A percentile compares a stretch with the other conserved stretches of the same genome.
These are phyloP conservation scores for Pseudocohnilembus persalinus DNA, from an alignment of 169 alveolate genomes.

Conservation along the genomic window DNA sequence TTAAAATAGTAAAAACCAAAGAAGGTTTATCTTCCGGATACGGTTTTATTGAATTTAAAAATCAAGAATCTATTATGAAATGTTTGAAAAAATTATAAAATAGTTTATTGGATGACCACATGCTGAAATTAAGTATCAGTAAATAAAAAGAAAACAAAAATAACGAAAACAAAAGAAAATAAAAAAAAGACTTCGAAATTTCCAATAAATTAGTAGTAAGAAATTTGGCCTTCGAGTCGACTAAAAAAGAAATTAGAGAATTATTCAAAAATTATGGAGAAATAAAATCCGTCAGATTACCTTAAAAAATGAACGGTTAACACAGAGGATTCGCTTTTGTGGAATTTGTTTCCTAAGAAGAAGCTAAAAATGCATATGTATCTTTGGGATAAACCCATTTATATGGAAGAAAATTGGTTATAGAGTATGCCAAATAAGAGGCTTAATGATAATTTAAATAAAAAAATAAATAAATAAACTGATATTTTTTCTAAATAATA, in stretches of 20 bases:
- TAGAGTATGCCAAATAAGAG: conserved; percentile 67
- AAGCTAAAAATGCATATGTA: conserved; percentile 65
- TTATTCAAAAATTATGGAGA: conserved; percentile 77
- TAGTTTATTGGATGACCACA: conserved; percentile 56
- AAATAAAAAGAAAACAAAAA: conserved; percentile 29
- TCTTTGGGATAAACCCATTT: conserved; percentile 63
- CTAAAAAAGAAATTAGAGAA: conserved; percentile 68
- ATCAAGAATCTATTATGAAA: conserved; percentile 52
- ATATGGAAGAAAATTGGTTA: conserved; percentile 71
- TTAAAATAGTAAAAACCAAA: conserved; percentile 49
- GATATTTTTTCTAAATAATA: too few relatives aligned
- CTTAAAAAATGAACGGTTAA: conserved; percentile 75
- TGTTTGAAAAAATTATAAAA: conserved; percentile 60
- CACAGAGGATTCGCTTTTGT: conserved; percentile 82
- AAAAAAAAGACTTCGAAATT: conserved; percentile 30
- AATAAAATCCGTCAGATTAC: conserved; percentile 75
- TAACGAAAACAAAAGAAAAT: conserved; percentile 36
- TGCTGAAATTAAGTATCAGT: conserved; percentile 50
- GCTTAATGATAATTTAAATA: background rate
- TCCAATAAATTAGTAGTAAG: conserved; percentile 71
- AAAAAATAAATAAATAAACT: too few relatives aligned
- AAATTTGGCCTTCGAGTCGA: conserved; percentile 84
- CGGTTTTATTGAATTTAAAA: conserved; percentile 74
- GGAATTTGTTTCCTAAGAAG: conserved; percentile 66
- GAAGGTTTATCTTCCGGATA: conserved; percentile 63